A percentile compares a stretch with the other conserved stretches of the same genome.
These are phyloP conservation scores for Microcyclospora pomicola DNA, from an alignment of 2,329 filamentous ascomycete genomes.

Conservation along the genomic window DNA sequence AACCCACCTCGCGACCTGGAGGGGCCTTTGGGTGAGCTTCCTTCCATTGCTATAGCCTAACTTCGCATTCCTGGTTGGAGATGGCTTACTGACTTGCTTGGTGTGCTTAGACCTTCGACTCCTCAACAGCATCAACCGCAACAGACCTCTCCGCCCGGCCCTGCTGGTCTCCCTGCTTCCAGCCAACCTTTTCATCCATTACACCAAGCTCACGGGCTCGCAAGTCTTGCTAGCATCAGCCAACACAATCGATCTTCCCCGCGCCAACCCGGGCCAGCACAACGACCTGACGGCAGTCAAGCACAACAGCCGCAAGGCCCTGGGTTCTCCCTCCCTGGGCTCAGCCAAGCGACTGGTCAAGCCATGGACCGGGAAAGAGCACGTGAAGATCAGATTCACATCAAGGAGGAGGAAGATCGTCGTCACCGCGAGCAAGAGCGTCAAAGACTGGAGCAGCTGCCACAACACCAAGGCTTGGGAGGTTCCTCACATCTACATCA, in stretches of 20 bases:
- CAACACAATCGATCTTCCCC: slow-evolving; percentile 26
- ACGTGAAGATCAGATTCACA: slow-evolving; percentile 39
- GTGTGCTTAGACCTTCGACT: too few relatives aligned
- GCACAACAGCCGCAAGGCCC: slow-evolving; percentile 23
- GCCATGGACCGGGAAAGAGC: slow-evolving; percentile 33
- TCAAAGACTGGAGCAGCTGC: slow-evolving; percentile 53
- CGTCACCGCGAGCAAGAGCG: slow-evolving; percentile 49
- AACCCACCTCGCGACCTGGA: too few relatives aligned
- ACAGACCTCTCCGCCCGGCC: slow-evolving; percentile 20
- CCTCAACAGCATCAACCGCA: slow-evolving; percentile 18
- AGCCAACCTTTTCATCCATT: slow-evolving; percentile 28
- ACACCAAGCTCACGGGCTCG: slow-evolving; percentile 32
- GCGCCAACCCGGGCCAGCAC: slow-evolving; percentile 19
- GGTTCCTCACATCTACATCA: slow-evolving; percentile 77
- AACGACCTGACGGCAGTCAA: slow-evolving; percentile 15
- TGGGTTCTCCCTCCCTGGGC: slow-evolving; percentile 31
- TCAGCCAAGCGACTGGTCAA: slow-evolving; percentile 31
- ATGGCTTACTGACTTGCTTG: too few relatives aligned
- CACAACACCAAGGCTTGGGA: slow-evolving; percentile 74
- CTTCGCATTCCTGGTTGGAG: too few relatives aligned
- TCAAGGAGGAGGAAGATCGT: slow-evolving; percentile 47
- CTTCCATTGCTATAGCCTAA: too few relatives aligned
- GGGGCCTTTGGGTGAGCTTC: too few relatives aligned
- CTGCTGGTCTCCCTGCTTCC: slow-evolving; percentile 20
- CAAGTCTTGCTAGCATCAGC: slow-evolving; percentile 30